Conservation (phyloP, 1,284 basidiomycete species). For the Agaricales sp. region DNA sequence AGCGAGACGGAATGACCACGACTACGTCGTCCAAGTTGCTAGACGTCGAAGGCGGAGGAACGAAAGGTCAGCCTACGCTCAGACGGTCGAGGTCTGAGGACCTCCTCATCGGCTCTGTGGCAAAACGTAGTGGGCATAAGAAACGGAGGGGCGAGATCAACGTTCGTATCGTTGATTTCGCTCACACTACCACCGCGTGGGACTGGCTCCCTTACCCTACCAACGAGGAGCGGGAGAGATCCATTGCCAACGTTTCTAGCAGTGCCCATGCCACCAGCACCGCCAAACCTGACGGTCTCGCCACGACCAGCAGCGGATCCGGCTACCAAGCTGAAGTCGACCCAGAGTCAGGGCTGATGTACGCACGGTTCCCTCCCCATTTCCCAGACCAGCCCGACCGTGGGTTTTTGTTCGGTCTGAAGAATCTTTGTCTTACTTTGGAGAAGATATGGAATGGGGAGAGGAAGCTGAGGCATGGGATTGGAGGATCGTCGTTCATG, state of each 20-base stretch:
- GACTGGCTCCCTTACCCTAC: slow-evolving; percentile 67
- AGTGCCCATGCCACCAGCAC: neutral
- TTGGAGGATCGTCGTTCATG: too few relatives aligned
- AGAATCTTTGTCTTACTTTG: slow-evolving; percentile 67
- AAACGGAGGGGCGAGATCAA: slow-evolving; percentile 86
- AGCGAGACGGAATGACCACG: slow-evolving; percentile 30
- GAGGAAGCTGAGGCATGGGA: slow-evolving; percentile 33
- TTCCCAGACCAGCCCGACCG: slow-evolving; percentile 84
- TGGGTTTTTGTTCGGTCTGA: slow-evolving; percentile 89
- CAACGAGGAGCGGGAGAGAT: neutral
- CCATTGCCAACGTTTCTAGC: neutral
- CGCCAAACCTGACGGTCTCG: neutral
- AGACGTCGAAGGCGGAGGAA: slow-evolving; percentile 17
- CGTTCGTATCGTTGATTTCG: slow-evolving; percentile 97
- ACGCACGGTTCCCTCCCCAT: slow-evolving; percentile 88
- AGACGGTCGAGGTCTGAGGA: slow-evolving; percentile 72
- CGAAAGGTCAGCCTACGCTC: slow-evolving; percentile 22
- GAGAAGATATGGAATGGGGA: slow-evolving; percentile 82
- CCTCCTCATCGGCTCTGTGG: slow-evolving; percentile 51
- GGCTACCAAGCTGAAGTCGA: slow-evolving; percentile 80
- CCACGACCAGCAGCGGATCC: slow-evolving; percentile 43
- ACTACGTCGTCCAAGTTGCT: slow-evolving; percentile 18
- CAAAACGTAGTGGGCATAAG: slow-evolving; percentile 46
- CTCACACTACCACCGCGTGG: slow-evolving; percentile 92
- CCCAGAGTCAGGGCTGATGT: slow-evolving; percentile 66